Conservation (phyloP, 345 rosid genomes). For the Brassica juncea region DNA sequence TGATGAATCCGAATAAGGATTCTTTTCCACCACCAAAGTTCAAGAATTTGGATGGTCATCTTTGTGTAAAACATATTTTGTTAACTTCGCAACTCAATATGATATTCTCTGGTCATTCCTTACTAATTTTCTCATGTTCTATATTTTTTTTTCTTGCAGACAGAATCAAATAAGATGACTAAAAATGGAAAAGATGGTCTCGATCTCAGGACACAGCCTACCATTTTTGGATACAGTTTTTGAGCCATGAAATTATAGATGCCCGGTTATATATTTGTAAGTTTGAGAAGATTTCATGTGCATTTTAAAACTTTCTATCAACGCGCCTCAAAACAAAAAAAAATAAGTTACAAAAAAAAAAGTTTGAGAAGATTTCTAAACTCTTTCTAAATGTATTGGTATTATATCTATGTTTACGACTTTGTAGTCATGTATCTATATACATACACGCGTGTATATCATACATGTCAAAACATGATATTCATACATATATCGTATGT, state of each 20-base stretch:
- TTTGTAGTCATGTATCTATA: background rate
- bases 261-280: background rate
- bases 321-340: no score
- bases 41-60: background rate
- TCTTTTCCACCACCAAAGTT: background rate
- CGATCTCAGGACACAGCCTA: background rate
- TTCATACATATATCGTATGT: background rate
- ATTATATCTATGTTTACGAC: background rate
- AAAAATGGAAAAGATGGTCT: background rate
- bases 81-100: background rate
- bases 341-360: no score
- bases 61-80: background rate
- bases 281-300: background rate
- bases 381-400: conserved; percentile 2
- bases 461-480: background rate
- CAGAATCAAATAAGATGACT: conserved; percentile 7
- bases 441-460: background rate
- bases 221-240: background rate
- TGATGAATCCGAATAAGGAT: background rate
- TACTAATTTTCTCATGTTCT: background rate
- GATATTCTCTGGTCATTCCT: background rate
- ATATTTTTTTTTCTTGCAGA: background rate
- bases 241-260: background rate
- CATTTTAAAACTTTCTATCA: no score
- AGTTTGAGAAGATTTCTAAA: background rate